Evolutionary conservation across 1,284 basidiomycete genomes (phyloP), one percentile per base, ranked within the genome.

Genomic region (Chondrostereum purpureum): DNA sequence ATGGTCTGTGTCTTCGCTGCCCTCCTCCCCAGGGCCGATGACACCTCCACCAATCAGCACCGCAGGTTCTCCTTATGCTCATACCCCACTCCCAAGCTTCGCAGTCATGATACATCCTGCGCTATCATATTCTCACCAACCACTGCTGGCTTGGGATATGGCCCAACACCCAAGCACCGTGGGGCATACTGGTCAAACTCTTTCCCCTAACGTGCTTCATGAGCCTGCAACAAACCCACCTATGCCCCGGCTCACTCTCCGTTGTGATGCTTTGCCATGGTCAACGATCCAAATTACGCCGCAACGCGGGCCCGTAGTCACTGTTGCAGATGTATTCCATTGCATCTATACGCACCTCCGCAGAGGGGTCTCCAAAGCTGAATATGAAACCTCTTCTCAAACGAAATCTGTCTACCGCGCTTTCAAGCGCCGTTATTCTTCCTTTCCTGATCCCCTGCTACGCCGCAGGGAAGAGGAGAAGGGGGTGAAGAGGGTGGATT

Each of bases 401-500:
- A 8, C 8, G 27, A 31, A 31, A 4, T 33, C 37, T 37, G 49
- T 49, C 6, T 43, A 27, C 3, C 35, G 17, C 2, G 53, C 53
- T 20, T 54, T 51, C 38, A 19, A 37, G 27, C 24, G 35, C 11
- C 53, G 53, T 11, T 52, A 19, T 19, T 10, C 2, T 33, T 11
- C 17, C 10, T 45, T 52, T n/a, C 8, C 27, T 31, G 27, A 31
- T 31, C 21, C 19, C 14, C 46, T 18, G 39, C 43, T 8, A 19
- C 5, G 34, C 14, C 20, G 42, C 11, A 6, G 44, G 13, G 57
- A 59, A 44, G 45, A 44, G 44, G 21, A 16, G 23, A 56, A 59
- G 43, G 57, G 57, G 14, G 35, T 56, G n/a, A 59, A 55, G 48
- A 36, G 53, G 42, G 55, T 59, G 6, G 57, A 59, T 38, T 57